Conservation (phyloP, 1,284 basidiomycete species). For the Agroathelia rolfsii region DNA sequence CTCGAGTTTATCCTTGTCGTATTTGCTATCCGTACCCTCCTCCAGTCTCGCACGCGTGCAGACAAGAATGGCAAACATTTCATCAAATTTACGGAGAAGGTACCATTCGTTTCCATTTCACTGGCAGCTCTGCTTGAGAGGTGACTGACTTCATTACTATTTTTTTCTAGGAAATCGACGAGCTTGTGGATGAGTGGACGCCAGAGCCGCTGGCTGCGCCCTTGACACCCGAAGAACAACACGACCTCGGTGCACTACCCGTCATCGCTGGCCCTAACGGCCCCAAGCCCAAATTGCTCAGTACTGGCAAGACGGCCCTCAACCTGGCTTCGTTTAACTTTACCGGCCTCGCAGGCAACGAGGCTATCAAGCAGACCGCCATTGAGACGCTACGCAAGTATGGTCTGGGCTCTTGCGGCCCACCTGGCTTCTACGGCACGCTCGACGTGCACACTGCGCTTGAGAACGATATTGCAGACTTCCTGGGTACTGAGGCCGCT, state of each 20-base stretch:
- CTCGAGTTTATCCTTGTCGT: conserved; percentile 86
- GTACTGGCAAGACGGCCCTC: conserved; percentile 69
- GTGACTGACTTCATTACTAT: conserved; percentile 2
- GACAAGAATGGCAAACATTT: conserved; percentile 85
- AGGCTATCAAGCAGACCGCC: conserved; percentile 79
- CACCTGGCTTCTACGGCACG: conserved; percentile 96
- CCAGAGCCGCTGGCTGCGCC: conserved; percentile 78
- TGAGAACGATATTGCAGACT: conserved; percentile 84
- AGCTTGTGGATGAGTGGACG: conserved; percentile 91
- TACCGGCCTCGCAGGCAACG: conserved; percentile 82
- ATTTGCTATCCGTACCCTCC: conserved; percentile 82
- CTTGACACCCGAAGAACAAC: conserved; percentile 49
- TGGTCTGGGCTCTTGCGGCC: conserved; percentile 93
- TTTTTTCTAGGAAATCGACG: conserved; percentile 89
- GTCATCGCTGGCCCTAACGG: conserved; percentile 76
- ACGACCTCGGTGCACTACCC: conserved; percentile 69
- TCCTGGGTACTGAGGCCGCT: conserved; percentile 79
- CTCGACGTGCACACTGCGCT: conserved; percentile 89
- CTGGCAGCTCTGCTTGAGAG: neutral
- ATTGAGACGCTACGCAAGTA: conserved; percentile 85
- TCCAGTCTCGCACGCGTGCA: conserved; percentile 84
- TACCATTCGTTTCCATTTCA: conserved; percentile 22
- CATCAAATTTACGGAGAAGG: conserved; percentile 86
- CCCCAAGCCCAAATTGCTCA: conserved; percentile 70
- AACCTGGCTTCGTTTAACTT: conserved; percentile 95